A percentile compares a stretch with the other conserved stretches of the same genome.
Evolutionary conservation across 176 grass and related monocot genomes (phyloP).

Genomic region (Juncus inflexus): DNA sequence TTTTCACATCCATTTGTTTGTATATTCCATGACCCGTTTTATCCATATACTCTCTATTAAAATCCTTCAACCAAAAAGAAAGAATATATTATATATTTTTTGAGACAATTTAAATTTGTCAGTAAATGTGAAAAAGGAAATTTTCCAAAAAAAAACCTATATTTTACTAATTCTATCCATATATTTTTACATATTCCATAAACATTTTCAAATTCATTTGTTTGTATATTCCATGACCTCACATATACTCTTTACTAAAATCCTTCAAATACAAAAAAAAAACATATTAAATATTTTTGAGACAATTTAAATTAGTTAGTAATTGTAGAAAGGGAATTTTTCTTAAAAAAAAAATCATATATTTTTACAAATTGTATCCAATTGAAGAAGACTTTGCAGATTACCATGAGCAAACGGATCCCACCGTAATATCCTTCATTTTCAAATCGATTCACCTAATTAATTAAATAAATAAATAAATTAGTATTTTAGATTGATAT

Average conservation of each 20-base stretch:
- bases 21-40: conserved; percentile 69
- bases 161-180: too few species aligned
- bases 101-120: neutral
- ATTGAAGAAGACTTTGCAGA: conserved; percentile 65
- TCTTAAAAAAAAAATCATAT: too few species aligned
- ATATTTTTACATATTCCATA: too few species aligned
- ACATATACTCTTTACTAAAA: conserved; percentile 80
- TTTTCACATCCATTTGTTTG: conserved; percentile 37
- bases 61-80: conserved; percentile 47
- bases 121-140: too few species aligned
- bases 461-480: too few species aligned
- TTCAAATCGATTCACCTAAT: conserved; percentile 47
- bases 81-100: conserved; percentile 9
- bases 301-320: too few species aligned
- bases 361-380: neutral
- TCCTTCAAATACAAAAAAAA: conserved; percentile 37
- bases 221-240: conserved; percentile 68
- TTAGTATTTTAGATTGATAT: too few species aligned
- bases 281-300: neutral
- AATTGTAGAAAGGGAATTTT: too few species aligned
- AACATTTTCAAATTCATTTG: conserved; percentile 32
- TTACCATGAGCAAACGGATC: conserved; percentile 67
- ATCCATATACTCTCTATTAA: conserved; percentile 77
- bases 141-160: too few species aligned
- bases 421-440: conserved; percentile 77